A percentile compares a stretch with the other conserved stretches of the same genome.
Evolutionary conservation across 768 basidiomycete species (phyloP).

Genomic region (Leucogyrophana mollusca): DNA sequence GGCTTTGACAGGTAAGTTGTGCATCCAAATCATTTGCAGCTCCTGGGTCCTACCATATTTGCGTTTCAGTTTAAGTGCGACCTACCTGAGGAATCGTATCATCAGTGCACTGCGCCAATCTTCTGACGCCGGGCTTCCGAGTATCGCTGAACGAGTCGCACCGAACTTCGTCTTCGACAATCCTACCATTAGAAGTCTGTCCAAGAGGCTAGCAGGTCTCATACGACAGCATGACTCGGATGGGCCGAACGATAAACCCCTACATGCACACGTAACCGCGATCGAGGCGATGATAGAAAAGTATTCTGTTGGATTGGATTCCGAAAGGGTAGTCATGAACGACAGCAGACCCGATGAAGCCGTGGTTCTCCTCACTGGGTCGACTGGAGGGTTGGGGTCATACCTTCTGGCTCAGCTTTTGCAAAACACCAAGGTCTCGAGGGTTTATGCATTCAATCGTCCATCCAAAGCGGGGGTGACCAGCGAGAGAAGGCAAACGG

Average conservation of each 20-base stretch:
- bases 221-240: not conserved
- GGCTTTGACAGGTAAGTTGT: slow-evolving; percentile 36
- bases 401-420: slow-evolving; percentile 32
- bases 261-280: slow-evolving; percentile 10
- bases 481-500: slow-evolving; percentile 25
- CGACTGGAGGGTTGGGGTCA: slow-evolving; percentile 41
- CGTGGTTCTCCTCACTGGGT: slow-evolving; percentile 38
- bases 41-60: too few relatives aligned
- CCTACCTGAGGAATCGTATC: slow-evolving; percentile 24
- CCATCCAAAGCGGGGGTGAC: slow-evolving; percentile 9
- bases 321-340: slow-evolving; percentile 7
- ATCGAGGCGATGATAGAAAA: slow-evolving; percentile 42
- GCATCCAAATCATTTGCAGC: not conserved
- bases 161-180: slow-evolving; percentile 35
- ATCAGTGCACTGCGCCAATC: slow-evolving; percentile 29
- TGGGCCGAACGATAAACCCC: slow-evolving; percentile 8
- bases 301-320: slow-evolving; percentile 26
- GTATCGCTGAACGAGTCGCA: slow-evolving; percentile 23
- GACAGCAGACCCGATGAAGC: slow-evolving; percentile 7
- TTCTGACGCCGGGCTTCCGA: slow-evolving; percentile 22
- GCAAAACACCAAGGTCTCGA: slow-evolving; percentile 16
- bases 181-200: slow-evolving; percentile 34
- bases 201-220: slow-evolving; percentile 7
- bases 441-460: slow-evolving; percentile 35
- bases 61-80: slow-evolving; percentile 24